phyloP scores from a whole-genome alignment of 768 basidiomycete genomes.

The Suillus tomentosus region DNA sequence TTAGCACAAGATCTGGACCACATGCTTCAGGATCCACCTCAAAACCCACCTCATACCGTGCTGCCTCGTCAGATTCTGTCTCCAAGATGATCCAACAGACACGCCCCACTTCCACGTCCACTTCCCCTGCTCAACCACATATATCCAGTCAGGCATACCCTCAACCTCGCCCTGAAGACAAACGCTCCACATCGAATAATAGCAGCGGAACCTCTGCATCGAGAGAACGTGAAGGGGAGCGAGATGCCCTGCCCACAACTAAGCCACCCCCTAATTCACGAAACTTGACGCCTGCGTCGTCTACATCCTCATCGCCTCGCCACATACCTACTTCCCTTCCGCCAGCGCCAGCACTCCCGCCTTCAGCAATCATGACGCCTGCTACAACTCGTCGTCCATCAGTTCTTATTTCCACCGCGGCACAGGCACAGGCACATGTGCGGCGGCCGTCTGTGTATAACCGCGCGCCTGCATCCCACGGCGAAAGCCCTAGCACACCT shows the following conservation, averaged over 20 bases:
- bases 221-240: slow-evolving; percentile 21
- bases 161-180: slow-evolving; percentile 9
- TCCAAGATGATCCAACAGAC: slow-evolving; percentile 9
- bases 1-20: slow-evolving; percentile 14
- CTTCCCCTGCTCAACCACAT: slow-evolving; percentile 30
- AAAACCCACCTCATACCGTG: slow-evolving; percentile 28
- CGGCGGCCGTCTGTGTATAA: slow-evolving; percentile 43
- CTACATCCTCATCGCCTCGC: slow-evolving; percentile 58
- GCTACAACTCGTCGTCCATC: slow-evolving; percentile 44
- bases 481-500: slow-evolving; percentile 36
- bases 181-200: slow-evolving; percentile 21
- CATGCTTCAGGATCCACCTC: slow-evolving; percentile 19
- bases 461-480: slow-evolving; percentile 44
- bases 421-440: slow-evolving; percentile 28
- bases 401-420: slow-evolving; percentile 39
- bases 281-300: slow-evolving; percentile 57
- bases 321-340: slow-evolving; percentile 43
- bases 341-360: slow-evolving; percentile 36
- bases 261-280: slow-evolving; percentile 43
- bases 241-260: slow-evolving; percentile 19
- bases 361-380: slow-evolving; percentile 46
- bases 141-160: slow-evolving; percentile 10
- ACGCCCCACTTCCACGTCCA: slow-evolving; percentile 19
- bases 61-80: slow-evolving; percentile 28
- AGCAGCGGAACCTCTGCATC: slow-evolving; percentile 30